A percentile compares a stretch with the other conserved stretches of the same genome.
These are phyloP conservation scores for Wickerhamomyces queroliae DNA, from an alignment of 805 yeast genomes.

Conservation along the genomic window DNA sequence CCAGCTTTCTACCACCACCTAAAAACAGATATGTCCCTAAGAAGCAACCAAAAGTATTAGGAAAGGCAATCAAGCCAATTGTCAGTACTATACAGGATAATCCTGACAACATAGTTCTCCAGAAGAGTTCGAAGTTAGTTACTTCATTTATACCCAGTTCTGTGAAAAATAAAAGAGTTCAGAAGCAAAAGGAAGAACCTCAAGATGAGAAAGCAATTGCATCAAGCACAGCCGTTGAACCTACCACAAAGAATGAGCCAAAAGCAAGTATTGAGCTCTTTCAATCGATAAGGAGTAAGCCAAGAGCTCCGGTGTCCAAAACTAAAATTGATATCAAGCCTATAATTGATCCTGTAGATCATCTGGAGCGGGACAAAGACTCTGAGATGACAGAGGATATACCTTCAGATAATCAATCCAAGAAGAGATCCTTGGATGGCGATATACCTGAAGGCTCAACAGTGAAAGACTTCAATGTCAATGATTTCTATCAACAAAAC, in stretches of 20 bases:
- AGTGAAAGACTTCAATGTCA: conserved; percentile 16
- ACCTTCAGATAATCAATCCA: background rate
- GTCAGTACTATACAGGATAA: background rate
- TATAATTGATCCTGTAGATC: background rate
- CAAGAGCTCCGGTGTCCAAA: background rate
- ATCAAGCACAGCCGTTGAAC: background rate
- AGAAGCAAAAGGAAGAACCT: background rate
- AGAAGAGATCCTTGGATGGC: conserved; percentile 4
- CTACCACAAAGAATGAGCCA: conserved; percentile 1
- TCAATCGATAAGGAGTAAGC: conserved; percentile 1
- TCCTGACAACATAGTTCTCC: background rate
- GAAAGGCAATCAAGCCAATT: background rate
- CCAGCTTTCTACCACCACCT: background rate
- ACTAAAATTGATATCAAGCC: conserved; percentile 1
- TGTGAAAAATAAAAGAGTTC: background rate
- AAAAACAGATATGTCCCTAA: background rate
- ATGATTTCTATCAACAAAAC: conserved; percentile 16
- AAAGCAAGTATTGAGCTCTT: conserved; percentile 1
- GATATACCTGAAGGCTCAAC: background rate
- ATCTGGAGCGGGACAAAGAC: background rate
- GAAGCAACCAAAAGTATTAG: background rate
- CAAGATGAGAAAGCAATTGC: too few species aligned
- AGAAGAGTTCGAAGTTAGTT: background rate
- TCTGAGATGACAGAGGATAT: background rate
- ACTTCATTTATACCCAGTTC: conserved; percentile 1